These are phyloP conservation scores for Globisporangium cylindrosporum DNA, from an alignment of 352 stramenopile genomes.

Conservation along the genomic window DNA sequence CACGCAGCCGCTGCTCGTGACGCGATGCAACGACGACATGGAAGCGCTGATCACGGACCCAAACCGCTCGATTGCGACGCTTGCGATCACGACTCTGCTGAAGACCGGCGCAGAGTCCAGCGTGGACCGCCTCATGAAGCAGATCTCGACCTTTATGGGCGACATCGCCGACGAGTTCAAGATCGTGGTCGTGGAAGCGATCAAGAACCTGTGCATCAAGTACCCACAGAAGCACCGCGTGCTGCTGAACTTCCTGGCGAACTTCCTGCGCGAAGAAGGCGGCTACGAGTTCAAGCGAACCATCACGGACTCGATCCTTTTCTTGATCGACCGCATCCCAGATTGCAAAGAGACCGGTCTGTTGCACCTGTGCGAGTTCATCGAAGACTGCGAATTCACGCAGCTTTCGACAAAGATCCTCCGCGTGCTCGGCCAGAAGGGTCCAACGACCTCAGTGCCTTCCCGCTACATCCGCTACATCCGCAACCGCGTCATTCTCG, in stretches of 20 bases:
- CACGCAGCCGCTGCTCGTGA: slow-evolving; percentile 93
- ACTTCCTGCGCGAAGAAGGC: slow-evolving; percentile 95
- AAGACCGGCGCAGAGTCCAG: slow-evolving; percentile 97
- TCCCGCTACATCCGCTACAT: slow-evolving; percentile 99
- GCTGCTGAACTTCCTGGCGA: slow-evolving; percentile 97
- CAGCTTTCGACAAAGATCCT: slow-evolving; percentile 93
- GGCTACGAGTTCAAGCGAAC: slow-evolving; percentile 99
- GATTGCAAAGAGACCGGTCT: slow-evolving; percentile 97
- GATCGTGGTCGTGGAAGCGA: slow-evolving; percentile 96
- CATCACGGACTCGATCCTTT: slow-evolving; percentile 98
- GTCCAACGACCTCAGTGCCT: slow-evolving; percentile 91
- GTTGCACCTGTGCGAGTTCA: slow-evolving; percentile 99
- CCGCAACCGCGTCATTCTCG: slow-evolving; percentile 99
- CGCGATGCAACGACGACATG: slow-evolving; percentile 99
- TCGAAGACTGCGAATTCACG: slow-evolving; percentile 96
- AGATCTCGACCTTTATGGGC: slow-evolving; percentile 98
- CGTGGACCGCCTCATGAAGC: slow-evolving; percentile 96
- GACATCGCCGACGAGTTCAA: slow-evolving; percentile 99
- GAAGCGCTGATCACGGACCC: slow-evolving; percentile 96
- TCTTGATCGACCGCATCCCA: slow-evolving; percentile 95
- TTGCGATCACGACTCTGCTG: slow-evolving; percentile 98
- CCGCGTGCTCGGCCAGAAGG: slow-evolving; percentile 94
- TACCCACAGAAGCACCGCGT: slow-evolving; percentile 98
- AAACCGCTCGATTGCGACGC: slow-evolving; percentile 97
- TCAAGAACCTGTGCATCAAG: slow-evolving; percentile 97